These are phyloP conservation scores for Blepharisma japonicum DNA, from an alignment of 73 alveolate species.

Conservation along the genomic window DNA sequence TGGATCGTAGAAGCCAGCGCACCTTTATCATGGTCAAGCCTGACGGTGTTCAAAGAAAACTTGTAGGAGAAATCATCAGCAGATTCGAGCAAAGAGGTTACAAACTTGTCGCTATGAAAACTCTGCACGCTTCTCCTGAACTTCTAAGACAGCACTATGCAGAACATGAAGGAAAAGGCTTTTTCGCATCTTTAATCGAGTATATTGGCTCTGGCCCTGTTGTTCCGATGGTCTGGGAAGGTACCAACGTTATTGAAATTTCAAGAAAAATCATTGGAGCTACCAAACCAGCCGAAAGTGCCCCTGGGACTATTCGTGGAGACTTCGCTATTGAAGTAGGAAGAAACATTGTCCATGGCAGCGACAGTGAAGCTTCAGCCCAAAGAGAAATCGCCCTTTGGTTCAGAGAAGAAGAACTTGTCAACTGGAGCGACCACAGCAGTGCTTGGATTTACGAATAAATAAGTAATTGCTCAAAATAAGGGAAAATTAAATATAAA, in stretches of 20 bases:
- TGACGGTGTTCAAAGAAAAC: slow-evolving; percentile 98
- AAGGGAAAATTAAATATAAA: neutral
- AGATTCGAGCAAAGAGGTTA: slow-evolving; percentile 96
- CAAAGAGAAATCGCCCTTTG: slow-evolving; percentile 92
- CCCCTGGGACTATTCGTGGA: slow-evolving; percentile 99
- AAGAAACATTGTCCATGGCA: slow-evolving; percentile 95
- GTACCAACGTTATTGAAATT: slow-evolving; percentile 84
- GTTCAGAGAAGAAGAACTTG: slow-evolving; percentile 91
- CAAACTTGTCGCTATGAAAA: slow-evolving; percentile 91
- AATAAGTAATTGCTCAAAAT: slow-evolving; percentile 33
- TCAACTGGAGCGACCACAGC: slow-evolving; percentile 74
- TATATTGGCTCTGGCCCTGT: slow-evolving; percentile 96
- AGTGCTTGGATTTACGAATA: slow-evolving; percentile 93
- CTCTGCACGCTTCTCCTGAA: slow-evolving; percentile 75
- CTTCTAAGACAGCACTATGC: slow-evolving; percentile 91
- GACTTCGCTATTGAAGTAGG: slow-evolving; percentile 95
- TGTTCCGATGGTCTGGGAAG: slow-evolving; percentile 99
- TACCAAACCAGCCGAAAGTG: slow-evolving; percentile 90
- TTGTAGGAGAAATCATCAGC: slow-evolving; percentile 89
- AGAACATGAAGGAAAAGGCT: slow-evolving; percentile 86
- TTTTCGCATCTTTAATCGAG: slow-evolving; percentile 86
- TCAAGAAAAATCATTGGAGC: slow-evolving; percentile 95
- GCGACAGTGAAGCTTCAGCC: slow-evolving; percentile 93
- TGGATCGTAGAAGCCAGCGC: slow-evolving; percentile 66
- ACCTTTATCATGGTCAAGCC: slow-evolving; percentile 98